These are phyloP conservation scores for Lepidium sativum DNA, from an alignment of 345 rosid species.

Conservation along the genomic window DNA sequence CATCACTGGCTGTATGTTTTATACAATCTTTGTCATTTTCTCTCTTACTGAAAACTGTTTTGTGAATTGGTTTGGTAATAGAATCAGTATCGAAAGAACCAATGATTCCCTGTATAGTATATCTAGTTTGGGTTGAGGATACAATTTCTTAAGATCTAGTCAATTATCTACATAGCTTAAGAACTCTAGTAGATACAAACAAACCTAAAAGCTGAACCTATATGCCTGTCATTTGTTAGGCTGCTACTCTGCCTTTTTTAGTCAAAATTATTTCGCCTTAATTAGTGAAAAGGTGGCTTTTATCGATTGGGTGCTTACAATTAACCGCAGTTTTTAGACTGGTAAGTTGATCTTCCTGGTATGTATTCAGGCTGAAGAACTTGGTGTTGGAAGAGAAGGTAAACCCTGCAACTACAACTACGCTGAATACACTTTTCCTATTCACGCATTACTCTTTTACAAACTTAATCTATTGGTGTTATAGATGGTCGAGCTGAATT, in stretches of 20 bases:
- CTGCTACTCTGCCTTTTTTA: not conserved
- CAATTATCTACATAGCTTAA: not conserved
- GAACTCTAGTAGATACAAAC: not conserved
- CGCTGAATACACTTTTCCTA: not conserved
- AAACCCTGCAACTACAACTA: not conserved
- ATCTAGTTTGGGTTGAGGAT: not conserved
- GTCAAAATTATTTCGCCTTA: not conserved
- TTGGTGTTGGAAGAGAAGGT: conserved; percentile 31
- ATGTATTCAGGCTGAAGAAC: conserved; percentile 28
- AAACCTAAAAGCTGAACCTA: not conserved
- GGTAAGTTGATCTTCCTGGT: conserved; percentile 19
- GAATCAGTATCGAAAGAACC: not conserved
- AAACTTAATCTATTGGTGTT: not conserved
- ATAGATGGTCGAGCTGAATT: conserved; percentile 29
- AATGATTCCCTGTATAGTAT: not conserved
- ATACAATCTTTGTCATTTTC: not conserved
- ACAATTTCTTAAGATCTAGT: not conserved
- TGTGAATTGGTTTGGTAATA: not conserved
- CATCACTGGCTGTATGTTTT: conserved; percentile 81
- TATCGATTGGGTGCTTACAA: not conserved
- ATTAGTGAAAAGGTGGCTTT: not conserved
- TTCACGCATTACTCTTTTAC: not conserved
- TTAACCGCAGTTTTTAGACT: not conserved
- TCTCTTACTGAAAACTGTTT: not conserved
- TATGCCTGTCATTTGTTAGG: not conserved